These are phyloP conservation scores for Tuber magnatum DNA, from an alignment of 495 filamentous ascomycete species.

Conservation along the genomic window DNA sequence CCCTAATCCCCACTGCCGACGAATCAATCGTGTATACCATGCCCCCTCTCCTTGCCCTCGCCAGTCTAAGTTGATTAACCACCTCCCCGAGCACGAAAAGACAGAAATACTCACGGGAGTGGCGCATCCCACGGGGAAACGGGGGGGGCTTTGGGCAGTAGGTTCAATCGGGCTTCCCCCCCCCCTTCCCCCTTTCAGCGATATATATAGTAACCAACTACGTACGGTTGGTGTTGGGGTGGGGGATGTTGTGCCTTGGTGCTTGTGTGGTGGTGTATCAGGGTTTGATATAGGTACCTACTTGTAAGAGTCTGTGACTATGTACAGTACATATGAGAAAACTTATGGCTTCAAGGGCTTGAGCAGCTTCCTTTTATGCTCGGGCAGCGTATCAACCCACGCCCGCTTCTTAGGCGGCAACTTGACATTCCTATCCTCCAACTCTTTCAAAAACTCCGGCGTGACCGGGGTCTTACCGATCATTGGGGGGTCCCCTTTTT, in stretches of 20 bases:
- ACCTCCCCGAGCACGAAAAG: neutral
- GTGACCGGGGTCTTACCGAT: conserved; percentile 87
- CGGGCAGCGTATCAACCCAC: conserved; percentile 6
- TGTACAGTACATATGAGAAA: neutral
- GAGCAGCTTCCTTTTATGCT: neutral
- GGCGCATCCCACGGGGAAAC: neutral
- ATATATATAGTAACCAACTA: neutral
- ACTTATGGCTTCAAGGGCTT: neutral
- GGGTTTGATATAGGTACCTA: too few relatives aligned
- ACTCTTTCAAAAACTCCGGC: conserved; percentile 33
- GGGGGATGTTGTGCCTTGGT: neutral
- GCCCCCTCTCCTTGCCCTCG: neutral
- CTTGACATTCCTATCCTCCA: conserved; percentile 27
- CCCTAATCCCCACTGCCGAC: neutral
- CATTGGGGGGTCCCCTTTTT: conserved; percentile 80
- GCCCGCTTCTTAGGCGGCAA: conserved; percentile 19
- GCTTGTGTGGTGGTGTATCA: too few relatives aligned
- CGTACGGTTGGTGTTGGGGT: neutral
- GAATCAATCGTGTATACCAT: conserved; percentile 2
- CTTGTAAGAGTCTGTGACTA: neutral
- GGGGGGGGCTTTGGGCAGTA: neutral
- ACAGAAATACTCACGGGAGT: neutral
- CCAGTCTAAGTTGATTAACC: neutral
- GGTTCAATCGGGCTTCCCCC: neutral
- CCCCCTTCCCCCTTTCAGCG: neutral